A percentile compares a stretch with the other conserved stretches of the same genome.
These are phyloP conservation scores for Saturnispora silvae DNA, from an alignment of 805 yeast genomes.

Conservation along the genomic window DNA sequence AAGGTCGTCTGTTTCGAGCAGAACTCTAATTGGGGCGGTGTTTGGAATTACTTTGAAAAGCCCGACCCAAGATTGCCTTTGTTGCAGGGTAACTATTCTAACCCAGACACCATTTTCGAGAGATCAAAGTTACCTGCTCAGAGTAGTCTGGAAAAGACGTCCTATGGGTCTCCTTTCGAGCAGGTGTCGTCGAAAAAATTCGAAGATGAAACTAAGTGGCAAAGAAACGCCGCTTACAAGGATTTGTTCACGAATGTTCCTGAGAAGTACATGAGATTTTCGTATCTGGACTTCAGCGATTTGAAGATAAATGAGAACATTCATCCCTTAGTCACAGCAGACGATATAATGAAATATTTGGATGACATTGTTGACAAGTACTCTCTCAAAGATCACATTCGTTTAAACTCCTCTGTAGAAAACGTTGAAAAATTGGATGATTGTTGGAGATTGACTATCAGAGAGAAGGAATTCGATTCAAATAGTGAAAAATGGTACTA, in stretches of 20 bases:
- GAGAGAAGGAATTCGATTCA: slow-evolving; percentile 9
- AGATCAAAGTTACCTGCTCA: slow-evolving; percentile 7
- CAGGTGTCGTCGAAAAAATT: slow-evolving; percentile 6
- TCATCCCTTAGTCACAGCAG: slow-evolving; percentile 13
- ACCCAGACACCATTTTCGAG: slow-evolving; percentile 15
- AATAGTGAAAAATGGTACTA: slow-evolving; percentile 30
- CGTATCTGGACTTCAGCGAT: slow-evolving; percentile 20
- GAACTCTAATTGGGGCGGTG: slow-evolving; percentile 30
- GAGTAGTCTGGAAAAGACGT: slow-evolving; percentile 19
- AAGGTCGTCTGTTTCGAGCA: slow-evolving; percentile 32
- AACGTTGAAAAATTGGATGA: slow-evolving; percentile 21
- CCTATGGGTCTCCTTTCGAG: slow-evolving; percentile 26
- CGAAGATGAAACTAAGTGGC: slow-evolving; percentile 26
- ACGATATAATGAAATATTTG: slow-evolving; percentile 13
- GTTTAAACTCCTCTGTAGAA: slow-evolving; percentile 33
- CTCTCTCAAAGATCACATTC: slow-evolving; percentile 24
- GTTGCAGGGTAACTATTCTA: slow-evolving; percentile 6
- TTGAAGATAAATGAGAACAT: slow-evolving; percentile 8
- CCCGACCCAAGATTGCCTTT: slow-evolving; percentile 18
- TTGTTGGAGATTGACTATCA: slow-evolving; percentile 11
- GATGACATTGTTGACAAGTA: slow-evolving; percentile 15
- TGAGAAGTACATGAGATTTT: slow-evolving; percentile 29
- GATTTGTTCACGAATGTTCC: slow-evolving; percentile 35
- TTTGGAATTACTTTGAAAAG: slow-evolving; percentile 23
- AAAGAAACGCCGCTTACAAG: slow-evolving; percentile 28